phyloP scores from a whole-genome alignment of 2,329 filamentous ascomycete genomes.

The Atkinsonella hypoxylon region DNA sequence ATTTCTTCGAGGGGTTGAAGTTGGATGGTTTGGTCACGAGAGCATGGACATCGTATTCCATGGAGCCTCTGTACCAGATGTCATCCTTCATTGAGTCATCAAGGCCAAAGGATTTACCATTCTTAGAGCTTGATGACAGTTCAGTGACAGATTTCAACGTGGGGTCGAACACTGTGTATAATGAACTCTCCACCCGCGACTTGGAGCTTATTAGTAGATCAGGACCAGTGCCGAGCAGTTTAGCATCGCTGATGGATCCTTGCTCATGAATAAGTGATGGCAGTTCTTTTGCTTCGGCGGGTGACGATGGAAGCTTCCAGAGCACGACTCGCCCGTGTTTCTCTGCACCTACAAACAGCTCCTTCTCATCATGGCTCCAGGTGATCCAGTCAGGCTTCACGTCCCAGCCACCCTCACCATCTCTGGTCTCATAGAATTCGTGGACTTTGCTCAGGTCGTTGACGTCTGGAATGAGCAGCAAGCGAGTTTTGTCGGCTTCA shows the following conservation, averaged over 20 bases:
- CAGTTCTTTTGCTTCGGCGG: constrained; percentile 32
- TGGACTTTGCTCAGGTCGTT: constrained; percentile 43
- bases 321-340: constrained; percentile 50
- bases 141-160: constrained; percentile 22
- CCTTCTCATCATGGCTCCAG: constrained; percentile 47
- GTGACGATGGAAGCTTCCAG: constrained; percentile 48
- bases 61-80: constrained; percentile 57
- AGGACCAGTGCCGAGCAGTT: constrained; percentile 33
- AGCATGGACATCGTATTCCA: constrained; percentile 55
- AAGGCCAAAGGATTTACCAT: constrained; percentile 56
- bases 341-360: constrained; percentile 64
- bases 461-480: constrained; percentile 54
- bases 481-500: constrained; percentile 60
- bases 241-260: constrained; percentile 42
- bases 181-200: constrained; percentile 60
- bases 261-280: constrained; percentile 38
- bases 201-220: constrained; percentile 53
- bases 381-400: constrained; percentile 41
- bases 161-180: constrained; percentile 49
- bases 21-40: constrained; percentile 52
- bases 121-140: constrained; percentile 53
- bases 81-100: constrained; percentile 51
- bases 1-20: constrained; percentile 60
- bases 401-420: constrained; percentile 54
- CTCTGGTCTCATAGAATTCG: constrained; percentile 49